phyloP scores from a whole-genome alignment of 2,329 filamentous ascomycete species.

The Colletotrichum sp. region DNA sequence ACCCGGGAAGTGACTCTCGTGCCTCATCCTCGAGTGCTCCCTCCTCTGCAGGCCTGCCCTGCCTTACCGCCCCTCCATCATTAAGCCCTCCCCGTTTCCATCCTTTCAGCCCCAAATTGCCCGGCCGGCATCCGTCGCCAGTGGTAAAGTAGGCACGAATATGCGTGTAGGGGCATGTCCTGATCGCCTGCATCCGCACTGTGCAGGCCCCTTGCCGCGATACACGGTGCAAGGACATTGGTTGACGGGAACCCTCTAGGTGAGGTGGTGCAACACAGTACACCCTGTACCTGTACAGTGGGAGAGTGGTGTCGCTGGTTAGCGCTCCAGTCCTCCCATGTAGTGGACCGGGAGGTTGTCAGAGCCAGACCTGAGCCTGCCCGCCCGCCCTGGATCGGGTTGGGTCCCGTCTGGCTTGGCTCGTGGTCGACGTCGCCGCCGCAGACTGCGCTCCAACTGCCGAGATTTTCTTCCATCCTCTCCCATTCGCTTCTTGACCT shows the following conservation, averaged over 20 bases:
- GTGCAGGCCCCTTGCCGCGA: constrained; percentile 1
- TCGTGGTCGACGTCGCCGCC: constrained; percentile 15
- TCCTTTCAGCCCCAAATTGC: background rate
- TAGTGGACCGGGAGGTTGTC: background rate
- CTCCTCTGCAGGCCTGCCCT: background rate
- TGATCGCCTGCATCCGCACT: constrained; percentile 2
- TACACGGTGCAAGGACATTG: constrained; percentile 6
- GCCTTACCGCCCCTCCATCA: constrained; percentile 17
- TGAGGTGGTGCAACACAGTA: background rate
- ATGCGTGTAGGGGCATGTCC: constrained; percentile 11
- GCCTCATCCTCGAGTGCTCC: background rate
- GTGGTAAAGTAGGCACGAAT: background rate
- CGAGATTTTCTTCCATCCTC: constrained; percentile 21
- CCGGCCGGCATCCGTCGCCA: background rate
- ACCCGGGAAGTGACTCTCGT: background rate
- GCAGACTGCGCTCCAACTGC: constrained; percentile 10
- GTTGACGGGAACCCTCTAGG: background rate
- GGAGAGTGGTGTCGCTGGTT: background rate
- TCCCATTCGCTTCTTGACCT: constrained; percentile 7
- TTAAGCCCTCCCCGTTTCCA: background rate
- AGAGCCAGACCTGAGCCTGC: background rate
- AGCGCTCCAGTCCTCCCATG: background rate
- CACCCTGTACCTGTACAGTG: background rate
- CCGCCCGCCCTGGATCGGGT: background rate
- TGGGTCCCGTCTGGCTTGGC: background rate